Evolutionary conservation across 441 rosid species (phyloP).

Genomic region (Pelargonium cotyledonis): DNA sequence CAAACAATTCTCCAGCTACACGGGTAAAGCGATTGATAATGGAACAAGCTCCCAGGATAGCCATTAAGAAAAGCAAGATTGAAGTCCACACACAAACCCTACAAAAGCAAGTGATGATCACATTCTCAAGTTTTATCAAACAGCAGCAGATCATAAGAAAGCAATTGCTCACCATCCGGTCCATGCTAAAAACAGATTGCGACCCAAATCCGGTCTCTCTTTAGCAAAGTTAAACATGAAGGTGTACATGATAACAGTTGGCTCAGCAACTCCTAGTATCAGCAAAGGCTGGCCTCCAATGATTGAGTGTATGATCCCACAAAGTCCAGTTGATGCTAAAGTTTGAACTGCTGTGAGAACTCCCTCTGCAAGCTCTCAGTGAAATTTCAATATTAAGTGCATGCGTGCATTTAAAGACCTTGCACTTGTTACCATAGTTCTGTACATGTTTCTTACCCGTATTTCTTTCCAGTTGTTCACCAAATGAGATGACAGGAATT

Average conservation of each 20-base stretch:
- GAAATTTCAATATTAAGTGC: not conserved
- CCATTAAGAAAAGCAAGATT: constrained; percentile 57
- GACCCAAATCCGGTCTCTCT: constrained; percentile 68
- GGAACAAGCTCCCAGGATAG: constrained; percentile 69
- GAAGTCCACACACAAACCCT: constrained; percentile 85
- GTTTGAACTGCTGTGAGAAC: constrained; percentile 69
- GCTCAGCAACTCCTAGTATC: constrained; percentile 79
- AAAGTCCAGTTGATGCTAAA: constrained; percentile 66
- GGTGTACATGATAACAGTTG: constrained; percentile 71
- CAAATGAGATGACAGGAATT: constrained; percentile 76
- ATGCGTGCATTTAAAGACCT: not conserved
- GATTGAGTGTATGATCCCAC: constrained; percentile 64
- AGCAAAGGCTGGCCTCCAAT: constrained; percentile 73
- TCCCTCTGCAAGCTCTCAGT: constrained; percentile 38
- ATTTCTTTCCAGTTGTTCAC: constrained; percentile 65
- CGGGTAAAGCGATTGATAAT: constrained; percentile 75
- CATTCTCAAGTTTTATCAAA: constrained; percentile 5
- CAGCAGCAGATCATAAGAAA: constrained; percentile 1
- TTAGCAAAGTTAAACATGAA: constrained; percentile 30
- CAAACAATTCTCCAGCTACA: constrained; percentile 74
- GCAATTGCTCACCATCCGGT: constrained; percentile 39
- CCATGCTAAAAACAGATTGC: constrained; percentile 62
- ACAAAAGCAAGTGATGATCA: constrained; percentile 18
- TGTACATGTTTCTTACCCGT: constrained; percentile 33
- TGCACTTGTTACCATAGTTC: not conserved